phyloP scores from a whole-genome alignment of 169 alveolate genomes.

The Eimeria zaria region DNA sequence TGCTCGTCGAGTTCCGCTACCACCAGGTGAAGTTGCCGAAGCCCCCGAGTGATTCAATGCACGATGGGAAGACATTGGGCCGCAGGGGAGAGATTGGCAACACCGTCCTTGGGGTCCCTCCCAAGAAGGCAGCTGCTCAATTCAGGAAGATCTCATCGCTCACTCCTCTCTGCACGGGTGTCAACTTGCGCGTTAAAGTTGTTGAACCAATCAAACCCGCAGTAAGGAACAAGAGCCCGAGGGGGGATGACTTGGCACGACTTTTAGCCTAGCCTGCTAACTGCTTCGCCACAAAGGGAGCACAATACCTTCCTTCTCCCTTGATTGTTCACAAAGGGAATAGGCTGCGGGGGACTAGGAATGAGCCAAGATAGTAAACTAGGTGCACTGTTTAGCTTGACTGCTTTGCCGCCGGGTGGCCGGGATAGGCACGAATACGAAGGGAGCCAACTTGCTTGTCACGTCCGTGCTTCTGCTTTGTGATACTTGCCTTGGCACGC shows the following conservation, averaged over 20 bases:
- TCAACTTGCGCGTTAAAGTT: conserved; percentile 80
- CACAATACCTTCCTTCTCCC: background rate
- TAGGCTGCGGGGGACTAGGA: background rate
- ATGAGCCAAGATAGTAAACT: background rate
- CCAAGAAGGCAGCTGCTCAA: conserved; percentile 68
- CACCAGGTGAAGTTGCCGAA: conserved; percentile 75
- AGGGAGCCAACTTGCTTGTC: background rate
- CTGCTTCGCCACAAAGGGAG: background rate
- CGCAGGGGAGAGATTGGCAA: conserved; percentile 19
- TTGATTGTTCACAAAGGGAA: background rate
- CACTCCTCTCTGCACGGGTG: conserved; percentile 76
- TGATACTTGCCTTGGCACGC: conserved; percentile 17
- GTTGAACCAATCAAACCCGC: conserved; percentile 61
- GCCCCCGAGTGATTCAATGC: background rate
- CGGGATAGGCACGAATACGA: background rate
- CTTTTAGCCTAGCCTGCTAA: background rate
- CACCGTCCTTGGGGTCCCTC: conserved; percentile 4
- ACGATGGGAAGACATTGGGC: conserved; percentile 12
- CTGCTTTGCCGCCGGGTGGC: background rate
- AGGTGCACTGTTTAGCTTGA: background rate
- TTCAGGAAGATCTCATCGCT: conserved; percentile 57
- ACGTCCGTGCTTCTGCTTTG: background rate
- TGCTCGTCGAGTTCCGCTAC: conserved; percentile 74
- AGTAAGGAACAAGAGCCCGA: background rate
- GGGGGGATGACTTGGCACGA: background rate